Base-by-base conservation (phyloP, 805 yeast genomes). In the Saccharomycopsis oosterbeekiorum region DNA sequence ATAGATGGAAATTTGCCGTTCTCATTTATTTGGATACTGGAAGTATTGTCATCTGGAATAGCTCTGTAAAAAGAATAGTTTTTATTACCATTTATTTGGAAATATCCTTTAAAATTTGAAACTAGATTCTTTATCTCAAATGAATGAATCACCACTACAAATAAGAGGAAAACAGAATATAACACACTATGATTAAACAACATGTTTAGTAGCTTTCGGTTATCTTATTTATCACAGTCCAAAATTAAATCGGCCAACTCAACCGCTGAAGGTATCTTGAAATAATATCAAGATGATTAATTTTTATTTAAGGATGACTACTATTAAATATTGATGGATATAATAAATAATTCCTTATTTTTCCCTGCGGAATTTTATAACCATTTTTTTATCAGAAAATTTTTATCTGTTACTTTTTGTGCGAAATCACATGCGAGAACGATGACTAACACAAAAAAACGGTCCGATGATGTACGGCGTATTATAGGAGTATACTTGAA, bases 21-120 rank as follows among this genome's bases (percentile, higher is more conserved):
- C 24, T 58, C 57, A 34, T 57, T 57, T 29, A 63, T n/a, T 50
- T 60, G 56, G 8, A 63, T 57, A 29, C 26, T 36, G 4, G 64
- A 63, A 6, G 65, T 63, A 17, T 63, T 54, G 2, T 58, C 60
- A 29, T 58, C 57, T 15, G 65, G 24, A 24, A 53, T 57, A 15
- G 62, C 63, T 29, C 42, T 56, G 34, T 60, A 60, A 21, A 51
- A 47, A 21, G 53, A 47, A 24, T 47, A 47, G 34, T 47, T 47
- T 3, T 47, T 21, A 4, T 47, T 21, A 12, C 15, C 34, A 24
- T 24, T 8, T 5, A 24, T 21, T 47, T 47, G 53, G 53, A 47
- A 47, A 24, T 24, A 47, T 21, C 34, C 53, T 47, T 47, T 47
- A 14, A 47, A 47, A 47, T 47, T 47, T 12, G 59, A 36, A 3